phyloP scores from a whole-genome alignment of 495 filamentous ascomycete genomes.

The Penicillium canescens region DNA sequence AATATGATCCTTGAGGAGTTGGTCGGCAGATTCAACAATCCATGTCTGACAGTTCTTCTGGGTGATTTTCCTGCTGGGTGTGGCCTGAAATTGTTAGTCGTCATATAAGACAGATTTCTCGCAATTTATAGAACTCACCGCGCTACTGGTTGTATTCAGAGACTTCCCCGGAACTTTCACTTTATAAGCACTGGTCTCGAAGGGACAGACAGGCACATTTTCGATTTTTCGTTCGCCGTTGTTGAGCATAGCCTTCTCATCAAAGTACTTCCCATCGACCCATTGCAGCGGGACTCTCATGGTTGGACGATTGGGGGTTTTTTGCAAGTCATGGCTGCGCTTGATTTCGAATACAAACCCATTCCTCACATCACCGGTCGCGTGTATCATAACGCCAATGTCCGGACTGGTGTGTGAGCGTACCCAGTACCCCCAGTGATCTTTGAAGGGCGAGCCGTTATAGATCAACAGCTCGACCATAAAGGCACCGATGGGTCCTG shows the following conservation, averaged over 20 bases:
- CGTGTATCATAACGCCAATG: conserved; percentile 25
- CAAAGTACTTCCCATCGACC: conserved; percentile 18
- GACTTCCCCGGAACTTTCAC: conserved; percentile 13
- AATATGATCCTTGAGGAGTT: conserved; percentile 18
- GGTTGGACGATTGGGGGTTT: conserved; percentile 8
- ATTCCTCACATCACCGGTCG: conserved; percentile 22
- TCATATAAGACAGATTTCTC: background rate
- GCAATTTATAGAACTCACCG: conserved; percentile 2
- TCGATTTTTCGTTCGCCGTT: conserved; percentile 12
- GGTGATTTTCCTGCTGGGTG: conserved; percentile 12
- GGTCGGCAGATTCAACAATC: conserved; percentile 29
- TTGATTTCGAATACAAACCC: conserved; percentile 28
- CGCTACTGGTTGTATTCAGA: conserved; percentile 10
- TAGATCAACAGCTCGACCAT: conserved; percentile 26
- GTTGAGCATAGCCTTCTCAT: conserved; percentile 25
- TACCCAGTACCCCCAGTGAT: conserved; percentile 35
- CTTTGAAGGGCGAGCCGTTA: conserved; percentile 32
- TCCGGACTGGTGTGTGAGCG: conserved; percentile 10
- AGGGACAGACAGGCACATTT: conserved; percentile 13
- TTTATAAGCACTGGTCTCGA: conserved; percentile 16
- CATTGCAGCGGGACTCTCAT: conserved; percentile 27
- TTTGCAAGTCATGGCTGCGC: conserved; percentile 18
- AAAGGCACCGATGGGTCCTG: conserved; percentile 6
- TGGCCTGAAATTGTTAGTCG: too few relatives aligned
- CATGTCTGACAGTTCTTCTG: conserved; percentile 32